phyloP scores from a whole-genome alignment of 371 early-diverging fungal genomes.

The Mortierella sp. region DNA sequence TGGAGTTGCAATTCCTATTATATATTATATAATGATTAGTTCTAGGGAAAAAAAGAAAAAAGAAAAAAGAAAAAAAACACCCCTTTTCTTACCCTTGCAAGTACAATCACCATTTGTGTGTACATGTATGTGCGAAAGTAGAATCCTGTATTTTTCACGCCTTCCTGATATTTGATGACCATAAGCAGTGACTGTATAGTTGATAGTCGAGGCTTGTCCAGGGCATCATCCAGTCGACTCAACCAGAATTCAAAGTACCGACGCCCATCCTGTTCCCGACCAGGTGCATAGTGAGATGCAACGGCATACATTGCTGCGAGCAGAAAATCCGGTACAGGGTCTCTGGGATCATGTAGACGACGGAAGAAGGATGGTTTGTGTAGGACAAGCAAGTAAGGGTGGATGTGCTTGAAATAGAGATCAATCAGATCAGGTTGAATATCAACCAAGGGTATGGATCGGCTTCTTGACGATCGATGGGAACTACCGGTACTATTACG shows the following conservation, averaged over 20 bases:
- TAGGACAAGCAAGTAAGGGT: slow-evolving; percentile 68
- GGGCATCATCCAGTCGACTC: slow-evolving; percentile 53
- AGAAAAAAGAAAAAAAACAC: background rate
- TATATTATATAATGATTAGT: slow-evolving; percentile 22
- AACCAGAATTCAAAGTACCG: slow-evolving; percentile 53
- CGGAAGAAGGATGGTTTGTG: slow-evolving; percentile 68
- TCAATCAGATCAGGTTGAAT: slow-evolving; percentile 53
- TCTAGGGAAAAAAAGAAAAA: background rate
- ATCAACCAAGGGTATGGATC: slow-evolving; percentile 49
- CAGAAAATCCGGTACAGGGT: slow-evolving; percentile 62
- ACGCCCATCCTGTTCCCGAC: slow-evolving; percentile 46
- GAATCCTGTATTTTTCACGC: slow-evolving; percentile 53
- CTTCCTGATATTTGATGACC: slow-evolving; percentile 57
- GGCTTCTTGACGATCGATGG: slow-evolving; percentile 23
- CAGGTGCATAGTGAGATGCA: slow-evolving; percentile 61
- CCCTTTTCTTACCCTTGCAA: slow-evolving; percentile 61
- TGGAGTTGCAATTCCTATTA: slow-evolving; percentile 55
- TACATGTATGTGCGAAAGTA: slow-evolving; percentile 60
- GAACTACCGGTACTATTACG: slow-evolving; percentile 15
- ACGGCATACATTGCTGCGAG: slow-evolving; percentile 66
- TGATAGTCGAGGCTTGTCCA: slow-evolving; percentile 55
- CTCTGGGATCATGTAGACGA: slow-evolving; percentile 59
- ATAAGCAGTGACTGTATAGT: slow-evolving; percentile 56
- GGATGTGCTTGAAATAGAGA: slow-evolving; percentile 68
- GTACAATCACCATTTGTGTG: slow-evolving; percentile 61